Conservation (phyloP, 768 basidiomycete species). For the Galerina marginata region DNA sequence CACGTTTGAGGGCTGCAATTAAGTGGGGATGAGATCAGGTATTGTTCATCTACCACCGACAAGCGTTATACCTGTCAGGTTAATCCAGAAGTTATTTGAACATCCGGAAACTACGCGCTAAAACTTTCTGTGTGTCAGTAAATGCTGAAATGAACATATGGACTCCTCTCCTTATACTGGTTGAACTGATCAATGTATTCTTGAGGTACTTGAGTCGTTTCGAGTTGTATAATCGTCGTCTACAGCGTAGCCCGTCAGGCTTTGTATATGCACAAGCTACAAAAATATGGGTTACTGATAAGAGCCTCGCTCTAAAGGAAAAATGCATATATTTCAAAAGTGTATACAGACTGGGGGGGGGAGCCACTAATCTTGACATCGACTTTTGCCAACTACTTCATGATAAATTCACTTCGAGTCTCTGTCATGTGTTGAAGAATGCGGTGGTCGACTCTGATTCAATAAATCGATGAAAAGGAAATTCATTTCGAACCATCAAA, state of each 20-base stretch:
- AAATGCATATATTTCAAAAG: background rate
- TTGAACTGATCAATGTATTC: conserved; percentile 88
- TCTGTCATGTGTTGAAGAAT: conserved; percentile 85
- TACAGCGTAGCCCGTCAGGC: conserved; percentile 7
- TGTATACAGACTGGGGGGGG: conserved; percentile 11
- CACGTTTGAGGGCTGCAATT: conserved; percentile 77
- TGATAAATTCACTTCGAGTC: conserved; percentile 75
- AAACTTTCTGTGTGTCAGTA: background rate
- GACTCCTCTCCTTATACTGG: conserved; percentile 41
- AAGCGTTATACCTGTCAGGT: conserved; percentile 61
- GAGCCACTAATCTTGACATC: conserved; percentile 54
- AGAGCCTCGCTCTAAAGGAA: conserved; percentile 65
- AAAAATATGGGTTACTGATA: conserved; percentile 42
- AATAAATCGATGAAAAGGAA: background rate
- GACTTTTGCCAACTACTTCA: conserved; percentile 91
- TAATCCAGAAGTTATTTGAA: conserved; percentile 87
- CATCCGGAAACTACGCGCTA: conserved; percentile 88
- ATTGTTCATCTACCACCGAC: background rate
- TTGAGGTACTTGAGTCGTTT: conserved; percentile 82
- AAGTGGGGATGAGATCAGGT: background rate
- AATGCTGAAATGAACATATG: background rate
- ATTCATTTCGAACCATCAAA: background rate
- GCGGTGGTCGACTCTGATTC: conserved; percentile 66
- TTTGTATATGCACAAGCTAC: background rate
- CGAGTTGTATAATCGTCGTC: conserved; percentile 81